Evolutionary conservation across 208 protist species (phyloP).

Genomic region (Leishmania mexicana): DNA sequence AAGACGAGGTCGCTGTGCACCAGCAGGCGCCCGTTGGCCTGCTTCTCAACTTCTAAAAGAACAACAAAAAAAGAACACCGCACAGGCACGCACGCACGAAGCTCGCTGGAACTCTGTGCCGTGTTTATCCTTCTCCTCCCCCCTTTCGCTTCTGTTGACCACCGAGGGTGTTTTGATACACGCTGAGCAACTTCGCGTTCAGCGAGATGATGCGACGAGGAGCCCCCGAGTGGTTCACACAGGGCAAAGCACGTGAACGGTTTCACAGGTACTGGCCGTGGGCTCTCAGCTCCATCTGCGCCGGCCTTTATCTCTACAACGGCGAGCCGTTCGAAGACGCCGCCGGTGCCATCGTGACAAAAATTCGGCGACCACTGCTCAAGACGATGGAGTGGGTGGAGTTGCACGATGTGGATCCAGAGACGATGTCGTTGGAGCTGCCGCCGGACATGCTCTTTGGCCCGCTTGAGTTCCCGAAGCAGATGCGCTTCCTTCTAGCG

Average conservation of each 20-base stretch:
- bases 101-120: neutral
- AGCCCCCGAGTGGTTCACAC: conserved; percentile 83
- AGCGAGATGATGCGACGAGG: conserved; percentile 68
- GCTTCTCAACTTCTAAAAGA: neutral
- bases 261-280: conserved; percentile 90
- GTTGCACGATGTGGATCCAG: conserved; percentile 86
- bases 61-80: no score
- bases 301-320: conserved; percentile 84
- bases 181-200: neutral
- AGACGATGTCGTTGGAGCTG: conserved; percentile 89
- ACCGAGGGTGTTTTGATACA: neutral
- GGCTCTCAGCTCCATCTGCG: conserved; percentile 78
- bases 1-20: neutral
- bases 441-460: conserved; percentile 90
- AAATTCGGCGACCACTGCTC: conserved; percentile 80
- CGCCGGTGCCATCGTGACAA: conserved; percentile 69
- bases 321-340: conserved; percentile 90
- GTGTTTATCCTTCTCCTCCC: neutral
- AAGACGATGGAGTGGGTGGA: conserved; percentile 91
- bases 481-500: conserved; percentile 90
- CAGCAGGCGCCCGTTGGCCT: neutral
- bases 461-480: conserved; percentile 81
- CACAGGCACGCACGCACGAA: neutral
- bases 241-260: conserved; percentile 75
- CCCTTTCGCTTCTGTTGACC: neutral